Percentiles rank a stretch among this genome's conserved stretches.
Evolutionary conservation across 768 basidiomycete genomes (phyloP).

Genomic region (Amanita phalloides): DNA sequence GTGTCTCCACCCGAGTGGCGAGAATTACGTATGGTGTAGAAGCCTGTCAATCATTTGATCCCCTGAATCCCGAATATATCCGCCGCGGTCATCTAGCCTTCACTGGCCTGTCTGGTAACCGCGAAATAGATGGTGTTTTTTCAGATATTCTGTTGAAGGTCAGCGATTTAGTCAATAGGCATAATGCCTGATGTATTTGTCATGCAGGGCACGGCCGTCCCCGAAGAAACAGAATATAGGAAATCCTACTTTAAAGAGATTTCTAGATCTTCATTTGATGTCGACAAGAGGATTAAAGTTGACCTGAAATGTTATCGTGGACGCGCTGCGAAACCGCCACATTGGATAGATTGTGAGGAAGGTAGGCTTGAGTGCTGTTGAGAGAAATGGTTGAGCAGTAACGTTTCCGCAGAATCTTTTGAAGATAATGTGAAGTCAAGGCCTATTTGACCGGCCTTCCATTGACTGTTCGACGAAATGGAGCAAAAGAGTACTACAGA

Average conservation of each 20-base stretch:
- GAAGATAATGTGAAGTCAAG: constrained; percentile 15
- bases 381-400: neutral
- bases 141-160: no score
- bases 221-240: constrained; percentile 14
- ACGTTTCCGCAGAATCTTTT: constrained; percentile 19
- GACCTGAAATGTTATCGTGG: constrained; percentile 14
- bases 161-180: no score
- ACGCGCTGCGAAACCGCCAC: constrained; percentile 6
- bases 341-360: constrained; percentile 13
- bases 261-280: neutral
- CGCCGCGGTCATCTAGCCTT: no score
- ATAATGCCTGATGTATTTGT: no score
- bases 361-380: constrained; percentile 3
- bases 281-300: neutral
- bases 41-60: neutral
- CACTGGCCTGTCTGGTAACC: no score
- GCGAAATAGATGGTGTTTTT: no score
- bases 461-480: neutral
- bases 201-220: constrained; percentile 9
- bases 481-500: constrained; percentile 12
- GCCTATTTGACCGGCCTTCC: constrained; percentile 11
- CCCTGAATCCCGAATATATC: no score
- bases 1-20: constrained; percentile 10
- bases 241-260: neutral
- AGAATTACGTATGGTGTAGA: constrained; percentile 12